phyloP scores from a whole-genome alignment of 2,329 filamentous ascomycete species.

The Penicillium sp. region DNA sequence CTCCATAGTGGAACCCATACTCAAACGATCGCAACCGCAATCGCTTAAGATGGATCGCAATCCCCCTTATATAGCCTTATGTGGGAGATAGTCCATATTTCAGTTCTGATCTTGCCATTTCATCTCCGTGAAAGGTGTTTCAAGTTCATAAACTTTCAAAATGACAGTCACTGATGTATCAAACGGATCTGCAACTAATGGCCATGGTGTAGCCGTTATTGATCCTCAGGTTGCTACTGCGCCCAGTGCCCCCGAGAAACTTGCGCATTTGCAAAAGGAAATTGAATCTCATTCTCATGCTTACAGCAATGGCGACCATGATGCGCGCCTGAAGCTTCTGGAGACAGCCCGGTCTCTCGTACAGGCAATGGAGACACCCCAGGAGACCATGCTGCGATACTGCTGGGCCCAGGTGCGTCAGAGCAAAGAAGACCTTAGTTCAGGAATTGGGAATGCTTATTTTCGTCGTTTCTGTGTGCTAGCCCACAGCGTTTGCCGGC shows the following conservation, averaged over 20 bases:
- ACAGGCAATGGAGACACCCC: conserved; percentile 31
- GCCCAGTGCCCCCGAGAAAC: conserved; percentile 20
- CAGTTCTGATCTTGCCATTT: neutral
- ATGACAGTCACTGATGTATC: conserved; percentile 4
- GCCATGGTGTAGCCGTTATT: neutral
- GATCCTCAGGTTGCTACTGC: conserved; percentile 24
- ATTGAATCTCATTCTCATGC: conserved; percentile 17
- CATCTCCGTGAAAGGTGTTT: neutral
- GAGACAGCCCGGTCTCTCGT: conserved; percentile 28
- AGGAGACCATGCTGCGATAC: conserved; percentile 29
- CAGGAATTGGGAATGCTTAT: neutral
- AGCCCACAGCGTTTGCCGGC: conserved; percentile 16
- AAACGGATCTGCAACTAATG: conserved; percentile 1
- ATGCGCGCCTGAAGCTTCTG: conserved; percentile 24
- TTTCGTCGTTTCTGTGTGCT: neutral
- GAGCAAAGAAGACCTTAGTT: neutral
- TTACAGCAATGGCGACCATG: conserved; percentile 11
- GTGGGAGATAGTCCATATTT: neutral
- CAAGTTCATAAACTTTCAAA: neutral
- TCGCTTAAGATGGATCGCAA: neutral
- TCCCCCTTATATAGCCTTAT: neutral
- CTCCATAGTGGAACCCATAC: neutral
- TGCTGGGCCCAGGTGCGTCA: conserved; percentile 28
- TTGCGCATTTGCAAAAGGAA: conserved; percentile 20
- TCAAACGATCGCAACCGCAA: neutral